Conservation (phyloP, 78 protist species). For the Neovahlkampfia damariscottae region DNA sequence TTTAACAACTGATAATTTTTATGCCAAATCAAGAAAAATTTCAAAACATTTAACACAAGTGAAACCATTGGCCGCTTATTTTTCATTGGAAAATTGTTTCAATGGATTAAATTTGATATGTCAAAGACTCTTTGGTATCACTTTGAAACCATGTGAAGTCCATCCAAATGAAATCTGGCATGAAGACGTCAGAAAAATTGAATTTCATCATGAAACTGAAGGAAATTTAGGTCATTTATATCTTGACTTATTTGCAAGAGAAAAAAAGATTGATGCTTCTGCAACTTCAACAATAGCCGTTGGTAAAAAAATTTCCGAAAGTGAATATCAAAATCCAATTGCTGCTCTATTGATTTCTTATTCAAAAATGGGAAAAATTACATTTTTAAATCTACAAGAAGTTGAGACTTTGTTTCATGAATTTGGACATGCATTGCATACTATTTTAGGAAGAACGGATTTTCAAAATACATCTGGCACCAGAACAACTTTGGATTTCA, state of each 20-base stretch:
- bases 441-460: constrained; percentile 12
- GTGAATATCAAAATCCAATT: constrained; percentile 1
- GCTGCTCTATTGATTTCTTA: background rate
- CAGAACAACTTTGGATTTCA: background rate
- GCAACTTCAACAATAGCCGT: constrained; percentile 2
- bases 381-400: background rate
- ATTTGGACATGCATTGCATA: constrained; percentile 38
- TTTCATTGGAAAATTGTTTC: constrained; percentile 7
- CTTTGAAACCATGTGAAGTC: background rate
- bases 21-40: background rate
- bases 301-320: constrained; percentile 2
- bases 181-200: background rate
- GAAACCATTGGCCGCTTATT: background rate
- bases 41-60: background rate
- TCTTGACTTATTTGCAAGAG: constrained; percentile 5
- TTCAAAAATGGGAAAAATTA: background rate
- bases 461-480: constrained; percentile 15
- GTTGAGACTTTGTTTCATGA: constrained; percentile 31
- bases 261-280: background rate
- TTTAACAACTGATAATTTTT: background rate
- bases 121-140: background rate
- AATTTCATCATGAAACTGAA: background rate
- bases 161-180: background rate
- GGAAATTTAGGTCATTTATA: background rate
- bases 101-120: constrained; percentile 5